phyloP scores from a whole-genome alignment of 2,329 filamentous ascomycete species.

The Periconia digitata region DNA sequence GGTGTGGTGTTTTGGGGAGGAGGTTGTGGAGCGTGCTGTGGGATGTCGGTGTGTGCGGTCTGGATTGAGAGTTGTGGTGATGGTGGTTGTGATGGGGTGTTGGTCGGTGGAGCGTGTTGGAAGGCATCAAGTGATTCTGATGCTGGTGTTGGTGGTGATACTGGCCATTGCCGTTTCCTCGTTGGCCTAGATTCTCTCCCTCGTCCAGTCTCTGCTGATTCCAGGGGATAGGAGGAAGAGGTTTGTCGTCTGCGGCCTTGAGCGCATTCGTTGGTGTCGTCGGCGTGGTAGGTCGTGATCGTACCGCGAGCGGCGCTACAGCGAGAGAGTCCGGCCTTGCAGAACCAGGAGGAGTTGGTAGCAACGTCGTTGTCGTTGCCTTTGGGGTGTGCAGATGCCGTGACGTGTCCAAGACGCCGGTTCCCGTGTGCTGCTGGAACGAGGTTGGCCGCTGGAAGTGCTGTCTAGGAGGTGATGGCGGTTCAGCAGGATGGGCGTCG shows the following conservation, averaged over 20 bases:
- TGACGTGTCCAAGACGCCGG: not conserved
- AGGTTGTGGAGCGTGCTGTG: too few species aligned
- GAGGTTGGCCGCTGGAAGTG: constrained; percentile 3
- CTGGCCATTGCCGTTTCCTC: too few species aligned
- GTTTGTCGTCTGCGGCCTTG: constrained; percentile 2
- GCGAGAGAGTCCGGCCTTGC: not conserved
- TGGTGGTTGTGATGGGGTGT: constrained; percentile 12
- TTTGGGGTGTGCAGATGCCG: not conserved
- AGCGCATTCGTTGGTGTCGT: not conserved
- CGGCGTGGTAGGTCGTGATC: not conserved
- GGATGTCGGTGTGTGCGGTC: constrained; percentile 40
- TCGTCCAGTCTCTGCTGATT: constrained; percentile 5
- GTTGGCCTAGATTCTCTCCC: constrained; percentile 8
- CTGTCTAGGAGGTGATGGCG: constrained; percentile 1
- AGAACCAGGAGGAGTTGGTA: not conserved
- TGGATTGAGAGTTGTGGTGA: constrained; percentile 21
- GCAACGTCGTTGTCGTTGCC: too few species aligned
- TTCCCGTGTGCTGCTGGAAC: not conserved
- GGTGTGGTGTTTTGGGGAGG: too few species aligned
- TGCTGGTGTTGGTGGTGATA: not conserved
- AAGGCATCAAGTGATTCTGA: not conserved
- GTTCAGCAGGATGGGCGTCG: constrained; percentile 1
- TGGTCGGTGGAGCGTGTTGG: constrained; percentile 12
- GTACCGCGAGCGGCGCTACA: not conserved
- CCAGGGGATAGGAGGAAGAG: constrained; percentile 8